Evolutionary conservation across 2,329 filamentous ascomycete species (phyloP), one percentile per base, ranked within the genome.

Genomic region (Raffaelea arxii): DNA sequence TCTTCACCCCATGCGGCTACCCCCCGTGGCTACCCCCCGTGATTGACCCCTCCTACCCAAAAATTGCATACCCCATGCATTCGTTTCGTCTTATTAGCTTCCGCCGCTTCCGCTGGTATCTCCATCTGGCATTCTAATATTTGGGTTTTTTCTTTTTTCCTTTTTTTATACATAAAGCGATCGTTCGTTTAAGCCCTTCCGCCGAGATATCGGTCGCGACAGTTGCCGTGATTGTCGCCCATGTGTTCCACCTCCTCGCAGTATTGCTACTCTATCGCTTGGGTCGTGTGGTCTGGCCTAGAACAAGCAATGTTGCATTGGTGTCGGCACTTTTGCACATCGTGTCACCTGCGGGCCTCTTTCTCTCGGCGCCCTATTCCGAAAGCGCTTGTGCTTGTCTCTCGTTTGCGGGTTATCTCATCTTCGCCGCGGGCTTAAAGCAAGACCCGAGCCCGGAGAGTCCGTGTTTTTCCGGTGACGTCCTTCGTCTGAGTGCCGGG

Each of bases 271-370:
- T 56, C 4, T 53, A 50, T 46, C 27, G 43, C 16, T 51, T 56
- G 11, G 53, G 54, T n/a, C 41, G 36, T 11, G 42, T 51, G 19
- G 22, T 56, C 2, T 53, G 49, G 52, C 27, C 30, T 10, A 36
- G 32, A 6, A n/a, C 7, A 12, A 36, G 32, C 7, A 5, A 30
- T 37, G 62, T 84, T 36, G 75, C 86, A 2, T 80, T 91, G 51
- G 60, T 84, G 21, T 74, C 87, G 9, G 79, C 87, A 3, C 67
- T 76, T 16, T 68, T 97, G 42, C 88, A 97, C 62, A 75, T 94
- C 46, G 59, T 97, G 42, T 92, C 86, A 0, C 91, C 92, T 0
- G 92, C 86, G 0, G 91, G 91, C 1, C 65, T 96, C 3, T 97
- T 98, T 60, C 75, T 98, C 18, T 90, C 84, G 0, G 84, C 90